phyloP scores from a whole-genome alignment of 768 basidiomycete species.

The Collybia sordida region DNA sequence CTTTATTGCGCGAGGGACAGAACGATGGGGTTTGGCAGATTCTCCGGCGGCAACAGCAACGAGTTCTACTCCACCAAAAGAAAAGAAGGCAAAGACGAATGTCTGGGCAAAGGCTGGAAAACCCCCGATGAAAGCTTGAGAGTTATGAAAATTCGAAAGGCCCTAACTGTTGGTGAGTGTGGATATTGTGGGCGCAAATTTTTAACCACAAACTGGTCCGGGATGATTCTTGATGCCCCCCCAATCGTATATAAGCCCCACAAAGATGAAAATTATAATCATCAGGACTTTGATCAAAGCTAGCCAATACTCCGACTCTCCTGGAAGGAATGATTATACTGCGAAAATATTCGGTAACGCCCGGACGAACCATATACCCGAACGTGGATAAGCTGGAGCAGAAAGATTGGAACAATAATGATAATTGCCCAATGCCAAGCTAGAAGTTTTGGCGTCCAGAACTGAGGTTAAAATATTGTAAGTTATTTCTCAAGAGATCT shows the following conservation, averaged over 20 bases:
- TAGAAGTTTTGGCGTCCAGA: conserved; percentile 46
- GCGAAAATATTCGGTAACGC: neutral
- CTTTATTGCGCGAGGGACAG: conserved; percentile 65
- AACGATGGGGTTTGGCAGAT: conserved; percentile 59
- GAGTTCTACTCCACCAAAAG: conserved; percentile 67
- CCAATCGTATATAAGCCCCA: conserved; percentile 64
- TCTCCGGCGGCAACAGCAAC: conserved; percentile 76
- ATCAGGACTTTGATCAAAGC: conserved; percentile 64
- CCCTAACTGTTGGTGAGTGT: conserved; percentile 31
- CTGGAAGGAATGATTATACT: conserved; percentile 21
- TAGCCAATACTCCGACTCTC: conserved; percentile 65
- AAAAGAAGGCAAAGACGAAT: conserved; percentile 72
- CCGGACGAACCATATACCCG: conserved; percentile 51
- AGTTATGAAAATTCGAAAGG: conserved; percentile 46
- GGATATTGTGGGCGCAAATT: neutral
- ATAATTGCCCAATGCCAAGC: conserved; percentile 58
- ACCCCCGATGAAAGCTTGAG: conserved; percentile 54
- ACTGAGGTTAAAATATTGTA: conserved; percentile 16
- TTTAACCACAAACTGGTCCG: conserved; percentile 45
- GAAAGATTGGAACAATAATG: conserved; percentile 53
- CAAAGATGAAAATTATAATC: conserved; percentile 60
- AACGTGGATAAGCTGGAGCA: conserved; percentile 54
- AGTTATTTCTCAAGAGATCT: neutral
- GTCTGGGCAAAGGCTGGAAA: conserved; percentile 53
- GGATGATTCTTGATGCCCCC: conserved; percentile 57